Conservation (phyloP, 106 monocot species). For the Dendrobium officinale region DNA sequence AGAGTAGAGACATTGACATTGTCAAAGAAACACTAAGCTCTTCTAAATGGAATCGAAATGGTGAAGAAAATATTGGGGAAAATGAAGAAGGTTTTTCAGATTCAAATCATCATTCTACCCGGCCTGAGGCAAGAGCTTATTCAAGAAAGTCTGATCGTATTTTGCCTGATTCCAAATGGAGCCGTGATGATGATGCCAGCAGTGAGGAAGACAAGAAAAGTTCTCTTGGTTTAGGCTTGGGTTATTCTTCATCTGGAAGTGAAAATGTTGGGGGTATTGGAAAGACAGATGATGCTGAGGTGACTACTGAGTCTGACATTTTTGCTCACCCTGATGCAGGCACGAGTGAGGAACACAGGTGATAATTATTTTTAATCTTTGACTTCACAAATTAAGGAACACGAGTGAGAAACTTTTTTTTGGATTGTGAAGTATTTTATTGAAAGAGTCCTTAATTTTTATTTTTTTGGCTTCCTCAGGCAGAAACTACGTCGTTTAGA, state of each 20-base stretch:
- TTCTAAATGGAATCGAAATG: slow-evolving; percentile 22
- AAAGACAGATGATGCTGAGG: slow-evolving; percentile 33
- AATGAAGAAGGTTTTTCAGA: slow-evolving; percentile 23
- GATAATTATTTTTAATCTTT: neutral
- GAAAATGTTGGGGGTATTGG: slow-evolving; percentile 44
- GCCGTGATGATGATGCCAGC: slow-evolving; percentile 74
- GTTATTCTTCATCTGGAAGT: slow-evolving; percentile 88
- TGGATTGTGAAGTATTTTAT: neutral
- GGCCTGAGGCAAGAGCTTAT: slow-evolving; percentile 19
- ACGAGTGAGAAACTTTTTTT: neutral
- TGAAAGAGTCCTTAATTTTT: neutral
- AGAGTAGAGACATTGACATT: slow-evolving; percentile 19
- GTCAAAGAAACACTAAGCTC: slow-evolving; percentile 7
- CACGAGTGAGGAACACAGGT: slow-evolving; percentile 92
- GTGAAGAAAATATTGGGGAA: slow-evolving; percentile 6
- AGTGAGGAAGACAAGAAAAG: slow-evolving; percentile 71
- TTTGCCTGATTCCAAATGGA: slow-evolving; percentile 86
- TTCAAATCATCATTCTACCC: slow-evolving; percentile 21
- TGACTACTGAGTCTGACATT: slow-evolving; percentile 23
- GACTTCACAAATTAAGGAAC: too few relatives aligned
- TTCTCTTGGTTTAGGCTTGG: slow-evolving; percentile 47
- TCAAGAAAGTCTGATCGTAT: slow-evolving; percentile 42
- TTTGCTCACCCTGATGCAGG: slow-evolving; percentile 36
- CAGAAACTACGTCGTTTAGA: slow-evolving; percentile 90
- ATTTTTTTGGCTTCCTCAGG: slow-evolving; percentile 26